These are phyloP conservation scores for Acanthamoeba castellanii DNA, from an alignment of 208 protist genomes.

Conservation along the genomic window DNA sequence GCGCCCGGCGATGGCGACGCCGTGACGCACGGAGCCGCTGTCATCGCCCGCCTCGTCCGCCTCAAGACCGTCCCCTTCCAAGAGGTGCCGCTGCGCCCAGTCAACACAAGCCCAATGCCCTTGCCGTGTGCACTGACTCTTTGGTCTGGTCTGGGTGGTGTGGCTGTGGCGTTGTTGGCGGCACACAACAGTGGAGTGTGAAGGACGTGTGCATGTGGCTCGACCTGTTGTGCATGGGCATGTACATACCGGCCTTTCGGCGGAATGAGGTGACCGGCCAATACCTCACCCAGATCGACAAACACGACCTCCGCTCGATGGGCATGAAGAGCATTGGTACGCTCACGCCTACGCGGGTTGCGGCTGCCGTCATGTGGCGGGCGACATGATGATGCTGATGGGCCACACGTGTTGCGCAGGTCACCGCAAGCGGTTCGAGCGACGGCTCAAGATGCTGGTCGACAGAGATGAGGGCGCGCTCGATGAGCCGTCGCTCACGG, in stretches of 20 bases:
- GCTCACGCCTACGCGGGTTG: neutral
- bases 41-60: conserved; percentile 19
- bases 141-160: neutral
- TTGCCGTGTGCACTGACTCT: neutral
- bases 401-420: neutral
- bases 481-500: conserved; percentile 30
- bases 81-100: neutral
- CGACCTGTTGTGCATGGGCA: conserved; percentile 48
- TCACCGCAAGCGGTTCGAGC: conserved; percentile 36
- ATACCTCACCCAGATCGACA: conserved; percentile 51
- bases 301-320: conserved; percentile 38
- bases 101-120: neutral
- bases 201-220: conserved; percentile 52
- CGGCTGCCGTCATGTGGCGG: neutral
- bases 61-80: conserved; percentile 51
- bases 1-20: neutral
- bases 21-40: conserved; percentile 3
- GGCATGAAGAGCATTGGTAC: conserved; percentile 58
- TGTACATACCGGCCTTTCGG: conserved; percentile 15
- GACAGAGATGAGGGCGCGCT: conserved; percentile 20
- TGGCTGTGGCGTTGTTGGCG: no score
- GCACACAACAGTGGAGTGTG: neutral
- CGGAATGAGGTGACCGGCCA: conserved; percentile 26
- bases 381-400: no score
- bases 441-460: conserved; percentile 37